Conservation (phyloP, 306 rosid species). For the Trifolium fragiferum region DNA sequence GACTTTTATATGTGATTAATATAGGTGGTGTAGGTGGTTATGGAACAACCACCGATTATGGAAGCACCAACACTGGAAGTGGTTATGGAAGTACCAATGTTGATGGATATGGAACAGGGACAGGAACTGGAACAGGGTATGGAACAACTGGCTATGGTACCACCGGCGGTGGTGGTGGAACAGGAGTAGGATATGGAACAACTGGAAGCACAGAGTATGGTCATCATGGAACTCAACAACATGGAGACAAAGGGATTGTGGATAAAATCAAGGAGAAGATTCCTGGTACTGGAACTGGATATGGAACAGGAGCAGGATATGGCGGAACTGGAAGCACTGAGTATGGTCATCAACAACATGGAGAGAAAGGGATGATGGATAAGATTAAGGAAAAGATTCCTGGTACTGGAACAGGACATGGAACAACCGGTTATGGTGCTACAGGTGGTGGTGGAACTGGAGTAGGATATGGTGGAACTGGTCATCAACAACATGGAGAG, state of each 20-base stretch:
- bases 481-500: constrained; percentile 26
- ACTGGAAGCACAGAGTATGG: not conserved
- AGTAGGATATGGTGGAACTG: too few species aligned
- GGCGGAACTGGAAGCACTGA: not conserved
- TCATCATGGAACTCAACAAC: not conserved
- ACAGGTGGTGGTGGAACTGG: not conserved
- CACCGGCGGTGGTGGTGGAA: not conserved
- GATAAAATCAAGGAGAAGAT: constrained; percentile 4
- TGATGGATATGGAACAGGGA: not conserved
- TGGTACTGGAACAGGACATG: not conserved
- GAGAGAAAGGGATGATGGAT: not conserved
- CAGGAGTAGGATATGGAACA: not conserved
- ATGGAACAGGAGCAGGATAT: constrained; percentile 4
- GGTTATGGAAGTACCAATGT: not conserved
- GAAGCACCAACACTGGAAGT: constrained; percentile 18
- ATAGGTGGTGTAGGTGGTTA: not conserved
- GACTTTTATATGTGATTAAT: too few species aligned
- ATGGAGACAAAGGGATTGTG: constrained; percentile 14
- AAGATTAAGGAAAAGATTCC: constrained; percentile 20
- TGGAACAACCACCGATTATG: not conserved
- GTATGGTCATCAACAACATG: not conserved
- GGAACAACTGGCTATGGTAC: not conserved
- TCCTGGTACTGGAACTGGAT: not conserved
- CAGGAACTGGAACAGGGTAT: not conserved
- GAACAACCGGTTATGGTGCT: not conserved